These are phyloP conservation scores for Scheffersomyces ergatensis DNA, from an alignment of 805 yeast species.

Conservation along the genomic window DNA sequence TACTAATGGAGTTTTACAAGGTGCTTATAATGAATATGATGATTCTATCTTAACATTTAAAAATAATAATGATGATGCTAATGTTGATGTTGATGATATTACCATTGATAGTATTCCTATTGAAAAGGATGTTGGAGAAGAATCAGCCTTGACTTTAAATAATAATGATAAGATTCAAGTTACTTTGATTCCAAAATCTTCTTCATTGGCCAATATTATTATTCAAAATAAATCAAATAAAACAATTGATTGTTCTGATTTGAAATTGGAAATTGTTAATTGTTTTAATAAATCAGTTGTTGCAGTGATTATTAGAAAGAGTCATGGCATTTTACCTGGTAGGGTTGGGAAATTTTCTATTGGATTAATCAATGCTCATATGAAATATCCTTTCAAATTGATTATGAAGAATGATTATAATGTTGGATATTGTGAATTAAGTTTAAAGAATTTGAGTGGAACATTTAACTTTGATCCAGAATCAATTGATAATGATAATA, in stretches of 20 bases:
- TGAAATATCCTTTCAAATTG: conserved; percentile 32
- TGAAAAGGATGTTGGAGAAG: neutral
- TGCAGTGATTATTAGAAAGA: conserved; percentile 26
- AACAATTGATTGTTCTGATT: conserved; percentile 26
- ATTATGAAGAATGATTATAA: conserved; percentile 18
- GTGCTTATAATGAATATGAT: conserved; percentile 3
- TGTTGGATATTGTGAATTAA: conserved; percentile 19
- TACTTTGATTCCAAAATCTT: conserved; percentile 28
- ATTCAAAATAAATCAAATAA: conserved; percentile 25
- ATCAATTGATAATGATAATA: neutral
- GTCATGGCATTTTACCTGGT: conserved; percentile 29
- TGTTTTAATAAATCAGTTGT: conserved; percentile 24
- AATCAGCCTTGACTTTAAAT: neutral
- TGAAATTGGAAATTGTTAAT: conserved; percentile 27
- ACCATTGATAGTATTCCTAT: no score
- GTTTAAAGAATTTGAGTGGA: conserved; percentile 21
- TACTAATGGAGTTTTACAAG: conserved; percentile 10
- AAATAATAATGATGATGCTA: neutral
- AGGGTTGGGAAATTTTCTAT: conserved; percentile 33
- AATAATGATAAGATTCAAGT: conserved; percentile 12
- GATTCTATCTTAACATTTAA: conserved; percentile 3
- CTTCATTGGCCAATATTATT: conserved; percentile 27
- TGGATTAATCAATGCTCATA: conserved; percentile 25
- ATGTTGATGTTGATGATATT: neutral
- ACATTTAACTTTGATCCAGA: conserved; percentile 9